phyloP scores from a whole-genome alignment of 768 basidiomycete species.

The Clitopilus hobsonii region DNA sequence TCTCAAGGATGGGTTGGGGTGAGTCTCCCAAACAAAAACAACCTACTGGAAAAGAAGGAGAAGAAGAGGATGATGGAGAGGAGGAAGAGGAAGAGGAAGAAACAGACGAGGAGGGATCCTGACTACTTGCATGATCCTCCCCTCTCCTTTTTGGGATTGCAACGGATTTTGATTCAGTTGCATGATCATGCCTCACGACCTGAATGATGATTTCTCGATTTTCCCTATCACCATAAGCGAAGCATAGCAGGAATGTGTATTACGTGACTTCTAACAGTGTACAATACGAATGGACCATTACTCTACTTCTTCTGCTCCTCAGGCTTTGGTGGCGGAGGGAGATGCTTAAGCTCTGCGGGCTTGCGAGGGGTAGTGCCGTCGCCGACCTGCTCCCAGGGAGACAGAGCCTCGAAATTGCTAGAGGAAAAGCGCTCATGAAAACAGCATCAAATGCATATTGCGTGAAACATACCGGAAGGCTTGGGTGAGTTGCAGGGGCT shows the following conservation, averaged over 20 bases:
- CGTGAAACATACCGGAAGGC: slow-evolving; percentile 76
- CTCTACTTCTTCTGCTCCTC: slow-evolving; percentile 78
- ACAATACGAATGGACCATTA: slow-evolving; percentile 1
- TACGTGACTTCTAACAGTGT: slow-evolving; percentile 4
- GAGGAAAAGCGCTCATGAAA: background rate
- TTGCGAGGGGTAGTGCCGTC: slow-evolving; percentile 42
- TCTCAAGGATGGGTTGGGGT: slow-evolving; percentile 80
- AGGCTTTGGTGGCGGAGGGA: slow-evolving; percentile 70
- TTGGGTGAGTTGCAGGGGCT: slow-evolving; percentile 95
- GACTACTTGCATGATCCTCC: slow-evolving; percentile 31
- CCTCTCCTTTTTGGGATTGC: too few species aligned
- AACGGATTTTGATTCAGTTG: too few species aligned
- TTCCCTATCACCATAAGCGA: background rate
- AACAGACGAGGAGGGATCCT: slow-evolving; percentile 21
- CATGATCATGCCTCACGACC: slow-evolving; percentile 5
- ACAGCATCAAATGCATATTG: background rate
- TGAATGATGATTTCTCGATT: background rate
- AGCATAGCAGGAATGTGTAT: slow-evolving; percentile 6
- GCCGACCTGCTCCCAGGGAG: slow-evolving; percentile 96
- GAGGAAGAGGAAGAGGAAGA: slow-evolving; percentile 12
- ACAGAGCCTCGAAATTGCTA: slow-evolving; percentile 91
- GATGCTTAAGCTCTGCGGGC: slow-evolving; percentile 72
- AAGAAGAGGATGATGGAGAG: slow-evolving; percentile 15
- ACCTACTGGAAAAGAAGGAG: too few species aligned
- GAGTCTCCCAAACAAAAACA: slow-evolving; percentile 21